Percentiles rank a stretch among this genome's conserved stretches.
Conservation (phyloP, 2,329 filamentous ascomycete genomes). For the Talaromyces amestolkiae region DNA sequence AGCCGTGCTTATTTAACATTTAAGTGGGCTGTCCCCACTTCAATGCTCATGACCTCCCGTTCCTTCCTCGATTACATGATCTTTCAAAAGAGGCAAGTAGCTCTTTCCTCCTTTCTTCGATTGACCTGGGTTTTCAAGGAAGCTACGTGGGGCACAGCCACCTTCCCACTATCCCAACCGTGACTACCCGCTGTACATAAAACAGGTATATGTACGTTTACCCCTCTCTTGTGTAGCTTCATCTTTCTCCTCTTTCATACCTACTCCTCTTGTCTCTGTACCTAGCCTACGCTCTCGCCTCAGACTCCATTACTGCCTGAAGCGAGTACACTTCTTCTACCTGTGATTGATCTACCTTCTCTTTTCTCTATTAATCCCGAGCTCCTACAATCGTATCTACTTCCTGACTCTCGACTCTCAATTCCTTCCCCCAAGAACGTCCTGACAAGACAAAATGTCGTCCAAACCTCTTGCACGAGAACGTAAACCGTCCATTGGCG, state of each 20-base stretch:
- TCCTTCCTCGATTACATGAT: not conserved
- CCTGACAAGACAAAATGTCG: constrained; percentile 21
- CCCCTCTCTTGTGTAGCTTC: constrained; percentile 12
- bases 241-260: not conserved
- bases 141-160: not conserved
- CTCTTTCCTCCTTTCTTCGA: not conserved
- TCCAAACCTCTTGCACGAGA: constrained; percentile 51
- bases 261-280: not conserved
- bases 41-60: not conserved
- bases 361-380: not conserved
- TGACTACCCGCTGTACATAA: not conserved
- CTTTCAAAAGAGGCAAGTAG: constrained; percentile 20
- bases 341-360: not conserved
- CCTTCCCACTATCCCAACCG: not conserved
- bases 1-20: not conserved
- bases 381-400: not conserved
- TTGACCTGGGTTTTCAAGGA: not conserved
- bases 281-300: not conserved
- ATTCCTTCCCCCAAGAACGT: not conserved
- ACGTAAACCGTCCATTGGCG: constrained; percentile 75
- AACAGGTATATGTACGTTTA: constrained; percentile 6
- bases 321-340: not conserved
- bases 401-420: not conserved
- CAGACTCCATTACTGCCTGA: not conserved
- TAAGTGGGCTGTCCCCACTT: not conserved